phyloP scores from a whole-genome alignment of 805 yeast species.

The Kazachstania africana region DNA sequence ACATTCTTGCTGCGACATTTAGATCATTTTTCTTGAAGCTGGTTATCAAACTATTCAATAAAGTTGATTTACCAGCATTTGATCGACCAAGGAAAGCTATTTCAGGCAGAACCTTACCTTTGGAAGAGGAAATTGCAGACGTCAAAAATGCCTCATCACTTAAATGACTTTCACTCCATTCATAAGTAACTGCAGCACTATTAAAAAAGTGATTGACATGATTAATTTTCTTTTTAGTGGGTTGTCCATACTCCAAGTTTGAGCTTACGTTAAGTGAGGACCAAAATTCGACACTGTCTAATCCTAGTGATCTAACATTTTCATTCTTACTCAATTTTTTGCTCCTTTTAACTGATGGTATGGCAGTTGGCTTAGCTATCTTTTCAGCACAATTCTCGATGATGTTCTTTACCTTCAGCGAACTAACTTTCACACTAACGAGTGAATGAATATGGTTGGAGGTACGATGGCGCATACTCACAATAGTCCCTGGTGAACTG shows the following conservation, averaged over 20 bases:
- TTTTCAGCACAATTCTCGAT: no score
- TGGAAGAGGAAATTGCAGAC: conserved; percentile 22
- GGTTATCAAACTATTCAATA: conserved; percentile 50
- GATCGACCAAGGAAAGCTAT: conserved; percentile 68
- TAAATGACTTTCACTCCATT: conserved; percentile 35
- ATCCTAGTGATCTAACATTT: no score
- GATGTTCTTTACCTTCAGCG: no score
- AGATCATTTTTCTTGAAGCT: conserved; percentile 23
- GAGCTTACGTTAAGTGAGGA: conserved; percentile 5
- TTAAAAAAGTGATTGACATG: conserved; percentile 34
- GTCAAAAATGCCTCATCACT: no score
- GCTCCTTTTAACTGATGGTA: no score
- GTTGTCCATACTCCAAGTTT: conserved; percentile 10
- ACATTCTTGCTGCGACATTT: conserved; percentile 39
- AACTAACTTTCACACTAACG: no score
- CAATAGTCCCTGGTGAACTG: no score
- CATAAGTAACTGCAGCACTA: conserved; percentile 34
- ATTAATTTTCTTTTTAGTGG: conserved; percentile 13
- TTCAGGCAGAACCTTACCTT: conserved; percentile 47
- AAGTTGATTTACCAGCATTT: conserved; percentile 77
- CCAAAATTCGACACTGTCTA: no score
- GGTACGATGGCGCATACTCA: no score
- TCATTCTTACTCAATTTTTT: no score
- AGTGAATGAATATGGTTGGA: no score
- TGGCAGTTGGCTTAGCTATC: no score